Evolutionary conservation across 2,329 filamentous ascomycete species (phyloP), one percentile per base, ranked within the genome.

Genomic region (Ophiostoma sp.): DNA sequence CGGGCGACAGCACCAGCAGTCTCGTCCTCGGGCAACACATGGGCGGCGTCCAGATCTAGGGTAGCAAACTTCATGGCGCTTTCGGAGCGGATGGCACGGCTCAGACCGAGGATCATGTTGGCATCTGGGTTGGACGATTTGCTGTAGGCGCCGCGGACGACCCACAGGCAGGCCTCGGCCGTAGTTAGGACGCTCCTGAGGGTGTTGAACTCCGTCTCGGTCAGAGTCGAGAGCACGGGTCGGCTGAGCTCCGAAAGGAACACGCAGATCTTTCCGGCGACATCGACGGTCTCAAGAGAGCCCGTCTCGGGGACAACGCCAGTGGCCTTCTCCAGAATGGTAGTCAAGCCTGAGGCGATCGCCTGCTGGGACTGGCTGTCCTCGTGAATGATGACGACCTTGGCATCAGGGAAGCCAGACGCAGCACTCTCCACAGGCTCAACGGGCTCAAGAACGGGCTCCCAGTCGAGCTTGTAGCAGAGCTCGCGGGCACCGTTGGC

Each of bases 351-450:
- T 44, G 18, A 67, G 16, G 18, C 68, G 27, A 75, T 67, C 42
- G 75, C 70, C 18, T 70, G 68, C 8, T 70, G 47, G 42, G 36
- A 52, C 41, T 60, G 66, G 44, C 62, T 58, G 58, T 70, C 63
- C 52, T 65, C 40, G 68, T 69, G 60, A 71, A 60, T 63, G 49
- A 65, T 49, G n/a, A 65, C 65, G n/a, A 67, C 67, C 27, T 70
- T 73, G 12, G 74, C 67, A 4, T 74, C 74, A 0, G 73, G 72
- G 65, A 76, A 76, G 6, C 74, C 74, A 36, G 27, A 40, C 5
- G 66, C 55, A 16, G 55, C 11, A 38, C 52, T 41, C 12, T 47
- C 52, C 3, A 58, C 52, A 58, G 52, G 52, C 52, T 47, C 52
- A 27, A 18, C 27, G 16, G 55, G n/a, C 55, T 4, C 66, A 75